phyloP scores from a whole-genome alignment of 2,329 filamentous ascomycete genomes.

The Beauveria scarabaeidicola region DNA sequence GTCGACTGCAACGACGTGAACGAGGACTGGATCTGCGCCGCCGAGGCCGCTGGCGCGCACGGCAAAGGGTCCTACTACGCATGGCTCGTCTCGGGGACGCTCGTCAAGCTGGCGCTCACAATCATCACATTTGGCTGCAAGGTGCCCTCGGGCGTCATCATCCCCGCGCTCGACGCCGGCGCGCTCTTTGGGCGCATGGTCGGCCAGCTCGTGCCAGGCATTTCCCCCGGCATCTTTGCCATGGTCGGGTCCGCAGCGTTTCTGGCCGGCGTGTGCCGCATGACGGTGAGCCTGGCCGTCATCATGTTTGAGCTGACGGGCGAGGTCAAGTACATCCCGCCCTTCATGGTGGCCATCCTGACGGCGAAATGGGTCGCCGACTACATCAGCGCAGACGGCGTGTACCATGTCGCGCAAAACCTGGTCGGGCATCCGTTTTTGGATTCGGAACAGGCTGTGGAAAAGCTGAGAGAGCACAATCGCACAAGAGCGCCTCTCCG shows the following conservation, averaged over 20 bases:
- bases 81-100: conserved; percentile 70
- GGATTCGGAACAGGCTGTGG: conserved; percentile 40
- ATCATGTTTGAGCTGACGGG: conserved; percentile 99
- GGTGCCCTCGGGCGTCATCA: conserved; percentile 88
- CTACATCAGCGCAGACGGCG: conserved; percentile 40
- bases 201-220: conserved; percentile 79
- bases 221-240: conserved; percentile 91
- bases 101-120: conserved; percentile 77
- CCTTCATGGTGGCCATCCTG: conserved; percentile 99
- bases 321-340: conserved; percentile 88
- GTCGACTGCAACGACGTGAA: conserved; percentile 75
- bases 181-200: conserved; percentile 83
- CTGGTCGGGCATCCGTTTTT: conserved; percentile 51
- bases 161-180: conserved; percentile 93
- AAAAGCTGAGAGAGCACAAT: conserved; percentile 28
- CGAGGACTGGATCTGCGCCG: conserved; percentile 88
- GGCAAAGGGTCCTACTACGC: conserved; percentile 64
- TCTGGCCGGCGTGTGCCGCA: conserved; percentile 82
- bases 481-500: conserved; percentile 27
- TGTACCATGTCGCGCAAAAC: conserved; percentile 52
- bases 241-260: conserved; percentile 92
- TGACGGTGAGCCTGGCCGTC: conserved; percentile 96
- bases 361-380: conserved; percentile 97
- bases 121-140: conserved; percentile 88
- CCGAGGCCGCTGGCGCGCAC: conserved; percentile 62